Conservation (phyloP, 1,284 basidiomycete genomes). For the Boletus albobrunnescens region DNA sequence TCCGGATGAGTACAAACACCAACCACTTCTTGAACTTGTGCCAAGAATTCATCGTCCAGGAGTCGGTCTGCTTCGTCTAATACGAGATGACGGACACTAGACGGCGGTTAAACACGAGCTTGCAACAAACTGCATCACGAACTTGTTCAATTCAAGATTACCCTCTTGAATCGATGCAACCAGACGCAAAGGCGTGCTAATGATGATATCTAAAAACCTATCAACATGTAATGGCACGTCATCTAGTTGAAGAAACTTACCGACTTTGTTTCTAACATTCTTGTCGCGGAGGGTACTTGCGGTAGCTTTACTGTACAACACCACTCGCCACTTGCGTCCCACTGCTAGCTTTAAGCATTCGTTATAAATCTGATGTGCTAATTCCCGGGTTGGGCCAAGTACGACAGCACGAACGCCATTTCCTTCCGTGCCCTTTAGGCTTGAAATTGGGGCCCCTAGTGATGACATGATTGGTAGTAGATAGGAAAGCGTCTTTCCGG, state of each 20-base stretch:
- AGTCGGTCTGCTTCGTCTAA: slow-evolving; percentile 92
- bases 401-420: slow-evolving; percentile 76
- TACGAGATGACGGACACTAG: slow-evolving; percentile 77
- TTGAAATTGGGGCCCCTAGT: slow-evolving; percentile 59
- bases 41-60: slow-evolving; percentile 83
- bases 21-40: slow-evolving; percentile 87
- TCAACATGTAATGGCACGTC: neutral
- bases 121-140: slow-evolving; percentile 25
- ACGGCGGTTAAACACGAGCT: slow-evolving; percentile 5
- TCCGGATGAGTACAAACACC: slow-evolving; percentile 71
- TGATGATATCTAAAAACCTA: slow-evolving; percentile 61
- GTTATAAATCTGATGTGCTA: slow-evolving; percentile 95
- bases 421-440: slow-evolving; percentile 43
- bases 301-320: slow-evolving; percentile 84
- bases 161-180: slow-evolving; percentile 71
- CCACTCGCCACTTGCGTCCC: slow-evolving; percentile 79
- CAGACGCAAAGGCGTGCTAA: slow-evolving; percentile 77
- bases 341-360: slow-evolving; percentile 83
- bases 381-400: slow-evolving; percentile 89
- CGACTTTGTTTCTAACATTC: slow-evolving; percentile 66
- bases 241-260: slow-evolving; percentile 39
- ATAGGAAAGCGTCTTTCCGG: slow-evolving; percentile 91
- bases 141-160: slow-evolving; percentile 71
- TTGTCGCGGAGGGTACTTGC: slow-evolving; percentile 70
- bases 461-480: slow-evolving; percentile 75